Percentiles rank a stretch among this genome's conserved stretches.
These are phyloP conservation scores for Populus nigra DNA, from an alignment of 345 rosid genomes.

Conservation along the genomic window DNA sequence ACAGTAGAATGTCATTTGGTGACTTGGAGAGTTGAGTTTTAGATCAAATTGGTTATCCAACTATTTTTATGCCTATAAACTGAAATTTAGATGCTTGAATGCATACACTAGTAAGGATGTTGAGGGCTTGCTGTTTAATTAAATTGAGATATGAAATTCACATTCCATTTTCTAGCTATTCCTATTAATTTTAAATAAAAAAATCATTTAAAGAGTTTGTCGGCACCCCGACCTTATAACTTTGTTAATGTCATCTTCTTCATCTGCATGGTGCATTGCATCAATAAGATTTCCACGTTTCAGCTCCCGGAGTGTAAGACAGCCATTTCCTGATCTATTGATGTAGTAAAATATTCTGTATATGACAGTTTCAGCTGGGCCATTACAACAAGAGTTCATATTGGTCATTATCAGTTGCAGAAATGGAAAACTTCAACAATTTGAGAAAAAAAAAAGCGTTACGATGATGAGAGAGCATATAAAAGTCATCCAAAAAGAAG, in stretches of 20 bases:
- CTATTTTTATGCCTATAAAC: neutral
- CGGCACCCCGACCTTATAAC: slow-evolving; percentile 60
- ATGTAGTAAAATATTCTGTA: slow-evolving; percentile 92
- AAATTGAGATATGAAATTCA: neutral
- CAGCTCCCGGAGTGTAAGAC: slow-evolving; percentile 80
- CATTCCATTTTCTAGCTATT: neutral
- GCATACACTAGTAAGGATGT: neutral
- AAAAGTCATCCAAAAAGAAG: neutral
- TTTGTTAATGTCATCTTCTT: slow-evolving; percentile 97
- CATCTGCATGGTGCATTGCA: slow-evolving; percentile 89
- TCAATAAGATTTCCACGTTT: slow-evolving; percentile 80
- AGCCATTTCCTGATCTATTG: slow-evolving; percentile 87
- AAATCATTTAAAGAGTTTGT: slow-evolving; percentile 1
- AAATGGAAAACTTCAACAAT: neutral
- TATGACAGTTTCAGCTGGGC: slow-evolving; percentile 96
- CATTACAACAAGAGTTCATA: slow-evolving; percentile 25
- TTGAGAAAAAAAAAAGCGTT: neutral
- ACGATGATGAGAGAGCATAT: neutral
- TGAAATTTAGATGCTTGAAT: neutral
- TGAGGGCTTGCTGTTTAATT: neutral
- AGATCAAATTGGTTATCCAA: neutral
- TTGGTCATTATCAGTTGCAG: neutral
- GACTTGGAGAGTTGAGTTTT: neutral
- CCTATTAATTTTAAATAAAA: neutral
- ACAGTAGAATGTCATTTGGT: neutral